phyloP scores from a whole-genome alignment of 805 yeast species.

The Hanseniaspora valbyensis region DNA sequence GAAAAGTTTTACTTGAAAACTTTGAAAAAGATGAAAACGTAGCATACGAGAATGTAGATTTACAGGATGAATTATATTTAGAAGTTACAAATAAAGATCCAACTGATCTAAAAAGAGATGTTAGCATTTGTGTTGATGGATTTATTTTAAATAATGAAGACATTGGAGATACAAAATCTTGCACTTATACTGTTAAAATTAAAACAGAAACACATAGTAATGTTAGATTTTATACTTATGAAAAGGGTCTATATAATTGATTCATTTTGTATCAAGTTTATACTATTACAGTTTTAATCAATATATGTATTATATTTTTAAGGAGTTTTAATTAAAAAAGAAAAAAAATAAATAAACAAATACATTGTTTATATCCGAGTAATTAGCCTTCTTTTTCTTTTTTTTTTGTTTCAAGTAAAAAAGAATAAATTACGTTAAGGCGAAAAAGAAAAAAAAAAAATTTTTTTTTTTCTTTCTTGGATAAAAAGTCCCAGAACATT shows the following conservation, averaged over 20 bases:
- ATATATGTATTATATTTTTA: too few relatives aligned
- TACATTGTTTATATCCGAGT: too few relatives aligned
- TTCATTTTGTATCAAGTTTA: too few relatives aligned
- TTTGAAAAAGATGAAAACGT: background rate
- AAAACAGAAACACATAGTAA: background rate
- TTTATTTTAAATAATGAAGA: background rate
- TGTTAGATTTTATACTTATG: background rate
- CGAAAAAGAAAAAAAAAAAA: too few relatives aligned
- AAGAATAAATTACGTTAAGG: too few relatives aligned
- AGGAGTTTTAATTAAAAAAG: too few relatives aligned
- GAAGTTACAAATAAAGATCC: background rate
- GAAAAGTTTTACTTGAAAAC: background rate
- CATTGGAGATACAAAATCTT: background rate
- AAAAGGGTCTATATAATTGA: background rate
- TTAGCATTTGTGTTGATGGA: slow-evolving; percentile 11
- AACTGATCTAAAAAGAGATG: background rate
- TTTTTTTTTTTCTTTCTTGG: too few relatives aligned
- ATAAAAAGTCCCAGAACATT: too few relatives aligned
- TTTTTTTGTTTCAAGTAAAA: too few relatives aligned
- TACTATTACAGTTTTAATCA: too few relatives aligned
- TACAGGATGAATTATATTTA: background rate
- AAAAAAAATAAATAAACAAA: too few relatives aligned
- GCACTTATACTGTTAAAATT: background rate
- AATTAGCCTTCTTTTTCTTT: too few relatives aligned
- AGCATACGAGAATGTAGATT: background rate